Conservation (phyloP, 495 filamentous ascomycete genomes). For the Neurospora cerealis region DNA sequence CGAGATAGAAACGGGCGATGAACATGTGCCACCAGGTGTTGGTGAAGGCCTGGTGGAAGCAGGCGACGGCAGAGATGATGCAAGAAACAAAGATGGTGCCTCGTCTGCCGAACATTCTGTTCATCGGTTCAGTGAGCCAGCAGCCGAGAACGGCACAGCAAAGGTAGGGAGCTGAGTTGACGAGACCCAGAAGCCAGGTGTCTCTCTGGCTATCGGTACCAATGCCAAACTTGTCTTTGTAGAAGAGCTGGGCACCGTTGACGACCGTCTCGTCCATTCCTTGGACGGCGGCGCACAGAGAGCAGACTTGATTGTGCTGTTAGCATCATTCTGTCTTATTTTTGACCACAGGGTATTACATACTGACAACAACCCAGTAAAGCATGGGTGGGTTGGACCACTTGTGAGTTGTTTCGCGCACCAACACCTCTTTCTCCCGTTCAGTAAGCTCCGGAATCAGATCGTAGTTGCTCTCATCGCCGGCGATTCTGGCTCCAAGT, state of each 20-base stretch:
- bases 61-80: conserved; percentile 48
- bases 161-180: conserved; percentile 61
- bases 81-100: conserved; percentile 78
- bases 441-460: conserved; percentile 43
- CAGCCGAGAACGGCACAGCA: conserved; percentile 69
- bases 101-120: conserved; percentile 67
- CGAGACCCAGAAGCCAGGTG: conserved; percentile 60
- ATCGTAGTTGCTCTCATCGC: conserved; percentile 37
- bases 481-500: conserved; percentile 58
- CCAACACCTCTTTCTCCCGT: conserved; percentile 47
- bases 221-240: conserved; percentile 58
- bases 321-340: conserved; percentile 12
- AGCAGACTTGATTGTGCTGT: conserved; percentile 13
- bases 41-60: conserved; percentile 68
- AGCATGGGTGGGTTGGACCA: conserved; percentile 62
- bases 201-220: conserved; percentile 28
- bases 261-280: conserved; percentile 71
- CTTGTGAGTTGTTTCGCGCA: conserved; percentile 53
- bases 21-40: conserved; percentile 70
- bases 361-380: conserved; percentile 56
- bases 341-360: conserved; percentile 32
- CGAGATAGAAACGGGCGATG: conserved; percentile 59
- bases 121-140: conserved; percentile 77
- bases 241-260: conserved; percentile 67
- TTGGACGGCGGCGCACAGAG: conserved; percentile 46